These are phyloP conservation scores for Lycium ferocissimum DNA, from an alignment of 257 asterid genomes.

Conservation along the genomic window DNA sequence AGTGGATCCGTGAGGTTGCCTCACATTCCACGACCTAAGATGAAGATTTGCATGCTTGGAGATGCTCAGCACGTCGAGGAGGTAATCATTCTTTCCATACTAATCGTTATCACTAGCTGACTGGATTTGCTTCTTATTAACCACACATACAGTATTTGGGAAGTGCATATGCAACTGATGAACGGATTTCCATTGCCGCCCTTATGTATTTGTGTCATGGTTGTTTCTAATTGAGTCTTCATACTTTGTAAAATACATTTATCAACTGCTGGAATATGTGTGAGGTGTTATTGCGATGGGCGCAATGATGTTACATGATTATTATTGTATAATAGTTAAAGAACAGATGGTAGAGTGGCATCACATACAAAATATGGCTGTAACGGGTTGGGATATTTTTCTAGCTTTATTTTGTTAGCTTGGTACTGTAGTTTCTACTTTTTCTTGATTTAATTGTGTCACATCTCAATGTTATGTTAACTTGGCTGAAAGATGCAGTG, in stretches of 20 bases:
- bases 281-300: neutral
- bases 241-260: neutral
- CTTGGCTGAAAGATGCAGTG: neutral
- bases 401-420: too few species aligned
- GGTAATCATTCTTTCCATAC: neutral
- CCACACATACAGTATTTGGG: neutral
- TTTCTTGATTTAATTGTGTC: neutral
- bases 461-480: neutral
- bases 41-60: constrained; percentile 31
- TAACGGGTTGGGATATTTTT: neutral
- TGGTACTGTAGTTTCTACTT: neutral
- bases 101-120: neutral
- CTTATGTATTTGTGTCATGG: neutral
- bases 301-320: neutral
- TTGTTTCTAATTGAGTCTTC: neutral
- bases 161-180: neutral
- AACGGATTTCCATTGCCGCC: neutral
- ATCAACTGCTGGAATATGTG: neutral
- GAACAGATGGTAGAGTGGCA: neutral
- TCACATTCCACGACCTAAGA: constrained; percentile 27
- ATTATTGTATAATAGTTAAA: neutral
- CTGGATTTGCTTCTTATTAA: neutral
- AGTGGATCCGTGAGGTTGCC: constrained; percentile 26
- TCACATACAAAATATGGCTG: neutral
- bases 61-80: constrained; percentile 29